Evolutionary conservation across 83 land plant genomes (phyloP).

Genomic region (Picea engelmannii): DNA sequence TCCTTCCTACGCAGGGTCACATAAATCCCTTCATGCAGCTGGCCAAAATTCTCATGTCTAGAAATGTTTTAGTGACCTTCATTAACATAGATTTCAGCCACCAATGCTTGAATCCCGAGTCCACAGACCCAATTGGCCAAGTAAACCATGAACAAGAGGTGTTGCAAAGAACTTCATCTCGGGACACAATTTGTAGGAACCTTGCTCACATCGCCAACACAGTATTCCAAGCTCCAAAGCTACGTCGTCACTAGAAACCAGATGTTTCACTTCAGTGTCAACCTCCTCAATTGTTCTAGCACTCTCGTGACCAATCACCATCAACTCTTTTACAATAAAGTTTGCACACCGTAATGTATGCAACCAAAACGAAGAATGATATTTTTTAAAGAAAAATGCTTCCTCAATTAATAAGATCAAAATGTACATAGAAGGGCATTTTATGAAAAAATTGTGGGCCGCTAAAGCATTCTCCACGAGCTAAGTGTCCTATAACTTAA

Average conservation of each 20-base stretch:
- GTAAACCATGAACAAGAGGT: conserved; percentile 93
- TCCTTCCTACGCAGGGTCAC: neutral
- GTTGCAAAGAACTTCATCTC: conserved; percentile 97
- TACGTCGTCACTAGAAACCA: conserved; percentile 68
- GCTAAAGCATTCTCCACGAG: no score
- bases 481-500: no score
- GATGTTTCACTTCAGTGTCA: conserved; percentile 69
- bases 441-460: no score
- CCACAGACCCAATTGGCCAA: conserved; percentile 68
- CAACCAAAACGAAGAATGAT: conserved; percentile 8
- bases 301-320: conserved; percentile 99
- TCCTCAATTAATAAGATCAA: no score
- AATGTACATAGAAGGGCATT: no score
- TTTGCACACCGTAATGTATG: conserved; percentile 72
- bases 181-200: conserved; percentile 88
- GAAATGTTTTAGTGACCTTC: no score
- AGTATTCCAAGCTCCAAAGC: conserved; percentile 95
- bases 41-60: no score
- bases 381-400: neutral
- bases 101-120: no score
- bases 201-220: conserved; percentile 71
- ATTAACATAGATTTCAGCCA: no score
- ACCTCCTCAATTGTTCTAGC: conserved; percentile 90
- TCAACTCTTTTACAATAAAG: conserved; percentile 91
- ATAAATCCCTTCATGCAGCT: no score